Base-by-base conservation (phyloP, 164 flowering plant species). In the Litsea cubeba region DNA sequence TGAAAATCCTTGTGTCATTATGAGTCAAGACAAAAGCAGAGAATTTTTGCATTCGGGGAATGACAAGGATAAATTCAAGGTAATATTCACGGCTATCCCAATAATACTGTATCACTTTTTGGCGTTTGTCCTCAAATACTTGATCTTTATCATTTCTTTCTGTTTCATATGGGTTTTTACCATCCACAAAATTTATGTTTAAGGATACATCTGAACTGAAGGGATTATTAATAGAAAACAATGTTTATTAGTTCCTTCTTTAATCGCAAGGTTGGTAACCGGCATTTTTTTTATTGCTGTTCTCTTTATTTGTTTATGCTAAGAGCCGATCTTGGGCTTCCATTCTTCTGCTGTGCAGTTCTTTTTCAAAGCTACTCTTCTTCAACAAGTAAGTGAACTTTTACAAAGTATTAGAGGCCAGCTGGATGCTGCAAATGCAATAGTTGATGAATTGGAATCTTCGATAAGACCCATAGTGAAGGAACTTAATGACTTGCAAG, bases 21-120 rank as follows among this genome's bases (percentile, higher is more conserved):
- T 94, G 99, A 92, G 91, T 78, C 99, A 96, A 81, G 99, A 96
- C 84, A 94, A 90, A 82, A 96, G 99, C 83, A 84, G 99, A 77
- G 98, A 96, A 74, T 96, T 96, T 83, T 80, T 96, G 80, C 97
- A 94, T 87, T 96, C 99, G 57, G 99, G 98, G 63, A 96, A 84
- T 85, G 91, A 83, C 75, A 96, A 87, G 76, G 99, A 96, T 60
- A 96, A 94, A 84, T 94, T 96, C 77, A 91, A 91, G 94, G 99
- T 94, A 73, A 74, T 50, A 57, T 69, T 5, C n/a, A 6, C 28
- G 23, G 23, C 40, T 20, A 54, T 54, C 60, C 60, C 17, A 54
- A 54, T 54, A 18, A 14, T 20, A 0, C 5, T 54, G 60, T 30
- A 15, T 54, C 60, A 54, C n/a, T 20, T 54, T 2, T 54, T 54